Percentiles rank a stretch among this genome's conserved stretches.
Evolutionary conservation across 495 filamentous ascomycete species (phyloP).

Genomic region (Aspergillus coremiiformis): DNA sequence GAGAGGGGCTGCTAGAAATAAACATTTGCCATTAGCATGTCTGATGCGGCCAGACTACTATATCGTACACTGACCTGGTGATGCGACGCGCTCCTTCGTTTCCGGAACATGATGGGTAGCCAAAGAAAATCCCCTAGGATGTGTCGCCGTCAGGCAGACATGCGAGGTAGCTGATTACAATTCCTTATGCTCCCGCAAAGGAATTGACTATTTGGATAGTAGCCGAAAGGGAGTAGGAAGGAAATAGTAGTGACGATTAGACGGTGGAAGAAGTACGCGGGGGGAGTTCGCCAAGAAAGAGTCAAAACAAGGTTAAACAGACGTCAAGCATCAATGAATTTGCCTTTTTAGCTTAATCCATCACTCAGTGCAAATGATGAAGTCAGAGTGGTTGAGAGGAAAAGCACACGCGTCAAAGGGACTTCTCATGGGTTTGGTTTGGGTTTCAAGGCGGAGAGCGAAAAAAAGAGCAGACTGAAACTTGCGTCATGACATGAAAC

Average conservation of each 20-base stretch:
- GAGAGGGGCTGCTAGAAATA: slow-evolving; percentile 46
- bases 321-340: not conserved
- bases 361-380: not conserved
- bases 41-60: not conserved
- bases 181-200: not conserved
- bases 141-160: slow-evolving; percentile 2
- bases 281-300: not conserved
- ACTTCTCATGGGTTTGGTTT: no score
- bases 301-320: not conserved
- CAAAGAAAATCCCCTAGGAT: slow-evolving; percentile 1
- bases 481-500: no score
- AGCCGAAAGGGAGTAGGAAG: not conserved
- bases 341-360: not conserved
- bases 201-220: not conserved
- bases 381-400: no score
- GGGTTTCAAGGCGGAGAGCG: no score
- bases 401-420: no score
- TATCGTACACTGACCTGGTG: slow-evolving; percentile 44
- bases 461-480: no score
- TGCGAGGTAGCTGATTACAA: not conserved
- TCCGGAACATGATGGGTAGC: slow-evolving; percentile 40
- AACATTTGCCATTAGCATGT: not conserved
- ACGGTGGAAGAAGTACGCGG: not conserved
- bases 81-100: slow-evolving; percentile 45
- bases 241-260: not conserved